phyloP scores from a whole-genome alignment of 345 rosid species.

The Boechera retrofracta region DNA sequence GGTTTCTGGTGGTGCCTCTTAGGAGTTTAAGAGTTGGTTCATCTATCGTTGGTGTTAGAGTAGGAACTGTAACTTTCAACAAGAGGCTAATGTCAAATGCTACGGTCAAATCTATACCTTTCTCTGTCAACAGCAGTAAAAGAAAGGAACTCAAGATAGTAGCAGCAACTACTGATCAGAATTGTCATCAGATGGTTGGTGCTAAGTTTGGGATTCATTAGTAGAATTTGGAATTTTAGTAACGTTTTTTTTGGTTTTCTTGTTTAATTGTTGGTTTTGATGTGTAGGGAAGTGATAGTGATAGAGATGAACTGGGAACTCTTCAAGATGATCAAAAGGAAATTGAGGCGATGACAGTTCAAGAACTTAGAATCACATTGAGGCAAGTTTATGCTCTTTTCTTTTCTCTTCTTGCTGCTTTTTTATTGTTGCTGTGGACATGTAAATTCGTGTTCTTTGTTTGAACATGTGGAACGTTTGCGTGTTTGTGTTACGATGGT shows the following conservation, averaged over 20 bases:
- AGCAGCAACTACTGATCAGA: constrained; percentile 21
- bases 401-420: background rate
- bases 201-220: constrained; percentile 37
- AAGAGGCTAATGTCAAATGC: constrained; percentile 47
- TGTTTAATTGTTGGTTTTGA: constrained; percentile 17
- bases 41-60: constrained; percentile 40
- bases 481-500: constrained; percentile 21
- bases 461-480: constrained; percentile 19
- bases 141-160: constrained; percentile 50
- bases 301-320: constrained; percentile 43
- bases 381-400: constrained; percentile 52
- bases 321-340: constrained; percentile 52
- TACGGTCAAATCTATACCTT: constrained; percentile 30
- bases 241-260: background rate
- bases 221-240: background rate
- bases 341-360: constrained; percentile 74
- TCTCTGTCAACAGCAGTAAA: constrained; percentile 44
- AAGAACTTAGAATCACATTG: constrained; percentile 63
- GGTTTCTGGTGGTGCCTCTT: constrained; percentile 55
- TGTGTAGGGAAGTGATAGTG: constrained; percentile 26
- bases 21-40: constrained; percentile 48
- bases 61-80: constrained; percentile 49
- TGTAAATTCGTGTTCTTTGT: constrained; percentile 7
- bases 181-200: constrained; percentile 37
- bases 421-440: constrained; percentile 13